Base-by-base conservation (phyloP, 208 protist genomes). In the Leptomonas seymouri region DNA sequence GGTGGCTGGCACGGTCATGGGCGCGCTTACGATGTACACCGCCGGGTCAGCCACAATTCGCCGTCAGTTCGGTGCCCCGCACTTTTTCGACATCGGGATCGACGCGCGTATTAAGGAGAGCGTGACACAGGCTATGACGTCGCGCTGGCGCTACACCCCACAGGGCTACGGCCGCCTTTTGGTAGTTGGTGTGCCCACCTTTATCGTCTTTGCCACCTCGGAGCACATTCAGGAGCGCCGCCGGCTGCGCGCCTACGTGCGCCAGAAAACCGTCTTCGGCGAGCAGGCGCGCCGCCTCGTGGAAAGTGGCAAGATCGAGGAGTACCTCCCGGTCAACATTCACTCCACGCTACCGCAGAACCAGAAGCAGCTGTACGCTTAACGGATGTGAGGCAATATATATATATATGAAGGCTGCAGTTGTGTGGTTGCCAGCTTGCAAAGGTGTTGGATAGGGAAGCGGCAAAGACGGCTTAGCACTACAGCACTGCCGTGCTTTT, bases 191-290 rank as follows among this genome's bases (percentile, higher is more conserved):
- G 31, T 91, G 28, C 91, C 91, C 20, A 91, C 91, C 36, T 96
- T 92, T 71, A 6, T 83, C 23, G 57, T 73, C 53, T 93, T 96
- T 66, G 76, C 86, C 20, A 64, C 63, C 18, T 30, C 82, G 51
- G 89, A 96, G 83, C 91, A 96, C 80, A 68, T 87, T 31, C 71
- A 83, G 44, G 91, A 96, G 76, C 71, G 78, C 51, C 74, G 80
- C 49, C 91, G 91, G 50, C 84, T 93, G 56, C 75, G 81, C 44
- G 61, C 74, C 58, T 96, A 96, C 64, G 60, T 90, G 41, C 53
- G 66, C 31, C 91, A 96, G 81, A 87, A 93, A 48, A 96, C 91
- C 30, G 86, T 96, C 51, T 96, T 96, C 77, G 91, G 91, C 18
- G 91, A 96, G 82, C 91, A 96, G 69, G 89, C 90, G 50, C 86